Conservation (phyloP, 2,329 filamentous ascomycete genomes). For the Aspergillus pseudoterreus region DNA sequence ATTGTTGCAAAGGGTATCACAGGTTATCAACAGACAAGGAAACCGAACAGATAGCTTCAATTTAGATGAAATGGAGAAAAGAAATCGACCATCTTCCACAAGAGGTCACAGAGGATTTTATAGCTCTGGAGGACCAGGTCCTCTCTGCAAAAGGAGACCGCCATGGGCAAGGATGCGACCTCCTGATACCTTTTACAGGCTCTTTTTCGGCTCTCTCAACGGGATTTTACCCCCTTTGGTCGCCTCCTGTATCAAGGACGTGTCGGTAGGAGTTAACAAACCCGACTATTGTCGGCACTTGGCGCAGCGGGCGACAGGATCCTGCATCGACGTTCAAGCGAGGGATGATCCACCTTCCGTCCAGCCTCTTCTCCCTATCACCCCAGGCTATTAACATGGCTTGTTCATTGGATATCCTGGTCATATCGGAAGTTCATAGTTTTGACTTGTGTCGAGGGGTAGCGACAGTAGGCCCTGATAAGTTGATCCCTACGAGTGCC, state of each 20-base stretch:
- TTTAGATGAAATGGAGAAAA: no score
- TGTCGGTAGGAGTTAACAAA: slow-evolving; percentile 3
- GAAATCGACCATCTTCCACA: neutral
- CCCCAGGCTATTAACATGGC: neutral
- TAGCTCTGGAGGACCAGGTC: neutral
- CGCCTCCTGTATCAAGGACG: slow-evolving; percentile 3
- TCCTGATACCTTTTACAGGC: neutral
- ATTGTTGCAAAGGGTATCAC: slow-evolving; percentile 4
- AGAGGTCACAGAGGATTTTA: slow-evolving; percentile 3
- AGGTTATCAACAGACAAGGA: neutral
- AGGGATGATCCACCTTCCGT: slow-evolving; percentile 12
- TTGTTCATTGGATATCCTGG: neutral
- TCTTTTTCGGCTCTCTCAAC: slow-evolving; percentile 3
- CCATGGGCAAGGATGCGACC: slow-evolving; percentile 1
- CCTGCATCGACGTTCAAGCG: slow-evolving; percentile 8
- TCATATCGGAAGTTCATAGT: no score
- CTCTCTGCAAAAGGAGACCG: slow-evolving; percentile 1
- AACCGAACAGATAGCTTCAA: neutral
- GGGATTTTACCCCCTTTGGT: slow-evolving; percentile 1
- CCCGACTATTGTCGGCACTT: slow-evolving; percentile 5
- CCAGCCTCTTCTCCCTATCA: neutral
- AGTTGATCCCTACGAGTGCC: no score
- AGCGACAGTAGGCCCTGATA: no score
- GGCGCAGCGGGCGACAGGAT: slow-evolving; percentile 1
- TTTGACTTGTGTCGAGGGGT: no score